Percentiles rank a stretch among this genome's conserved stretches.
phyloP scores from a whole-genome alignment of 2,329 filamentous ascomycete genomes.

The Colletotrichum tropicicola region DNA sequence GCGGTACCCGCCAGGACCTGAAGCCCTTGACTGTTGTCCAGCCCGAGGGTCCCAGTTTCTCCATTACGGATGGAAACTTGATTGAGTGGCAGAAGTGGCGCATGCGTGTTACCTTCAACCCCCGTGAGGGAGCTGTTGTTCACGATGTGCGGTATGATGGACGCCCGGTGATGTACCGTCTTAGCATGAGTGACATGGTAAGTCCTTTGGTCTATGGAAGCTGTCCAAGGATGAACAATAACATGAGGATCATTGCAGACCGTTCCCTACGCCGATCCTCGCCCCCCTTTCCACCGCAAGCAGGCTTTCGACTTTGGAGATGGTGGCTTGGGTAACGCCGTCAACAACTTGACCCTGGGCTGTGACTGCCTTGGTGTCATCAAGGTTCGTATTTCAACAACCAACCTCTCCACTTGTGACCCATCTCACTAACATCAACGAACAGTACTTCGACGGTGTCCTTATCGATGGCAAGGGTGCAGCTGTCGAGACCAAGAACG shows the following conservation, averaged over 20 bases:
- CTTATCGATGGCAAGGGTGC: constrained; percentile 39
- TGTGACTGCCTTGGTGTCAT: constrained; percentile 66
- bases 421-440: no score
- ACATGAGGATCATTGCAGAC: background rate
- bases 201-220: background rate
- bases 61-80: constrained; percentile 47
- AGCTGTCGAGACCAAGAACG: constrained; percentile 52
- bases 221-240: no score
- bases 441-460: constrained; percentile 33
- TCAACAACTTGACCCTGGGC: constrained; percentile 74
- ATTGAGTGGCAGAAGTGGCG: constrained; percentile 63
- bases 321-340: constrained; percentile 70
- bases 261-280: constrained; percentile 29
- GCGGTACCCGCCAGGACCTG: constrained; percentile 55
- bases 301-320: constrained; percentile 77
- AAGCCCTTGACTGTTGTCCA: constrained; percentile 71
- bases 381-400: background rate
- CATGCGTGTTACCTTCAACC: constrained; percentile 68
- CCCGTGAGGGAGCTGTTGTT: constrained; percentile 65
- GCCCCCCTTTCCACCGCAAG: constrained; percentile 48
- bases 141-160: constrained; percentile 68
- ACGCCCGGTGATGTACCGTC: constrained; percentile 63
- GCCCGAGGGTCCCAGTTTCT: constrained; percentile 68
- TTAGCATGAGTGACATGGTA: constrained; percentile 66
- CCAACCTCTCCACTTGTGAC: background rate